Percentiles rank a stretch among this genome's conserved stretches.
phyloP scores from a whole-genome alignment of 371 early-diverging fungal species.

The Entomophthora muscae region DNA sequence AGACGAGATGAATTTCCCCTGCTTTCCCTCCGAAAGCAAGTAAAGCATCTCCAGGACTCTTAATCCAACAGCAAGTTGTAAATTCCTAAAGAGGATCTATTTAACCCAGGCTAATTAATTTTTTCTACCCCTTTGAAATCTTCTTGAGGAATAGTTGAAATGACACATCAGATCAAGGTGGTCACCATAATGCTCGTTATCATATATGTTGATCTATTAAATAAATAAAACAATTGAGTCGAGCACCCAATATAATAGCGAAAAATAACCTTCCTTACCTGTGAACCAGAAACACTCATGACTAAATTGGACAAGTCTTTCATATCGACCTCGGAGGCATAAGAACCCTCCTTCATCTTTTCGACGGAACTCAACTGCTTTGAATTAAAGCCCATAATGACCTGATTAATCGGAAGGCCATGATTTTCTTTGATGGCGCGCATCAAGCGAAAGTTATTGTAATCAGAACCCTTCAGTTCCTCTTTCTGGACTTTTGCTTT shows the following conservation, averaged over 20 bases:
- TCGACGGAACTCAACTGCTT: neutral
- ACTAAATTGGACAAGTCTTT: neutral
- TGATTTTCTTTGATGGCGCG: constrained; percentile 5
- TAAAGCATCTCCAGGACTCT: neutral
- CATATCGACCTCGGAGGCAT: neutral
- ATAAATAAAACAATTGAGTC: neutral
- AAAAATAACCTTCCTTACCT: neutral
- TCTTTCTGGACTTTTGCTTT: too few species aligned
- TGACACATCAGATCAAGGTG: neutral
- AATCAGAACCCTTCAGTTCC: too few species aligned
- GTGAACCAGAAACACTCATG: neutral
- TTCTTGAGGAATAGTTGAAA: neutral
- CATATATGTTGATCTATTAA: neutral
- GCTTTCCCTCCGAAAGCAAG: neutral
- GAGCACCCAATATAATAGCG: too few species aligned
- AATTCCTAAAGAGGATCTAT: neutral
- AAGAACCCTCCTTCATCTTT: neutral
- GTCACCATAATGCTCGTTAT: constrained; percentile 1
- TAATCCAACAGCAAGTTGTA: neutral
- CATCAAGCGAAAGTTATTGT: neutral
- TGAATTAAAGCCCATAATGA: neutral
- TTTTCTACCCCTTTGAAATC: neutral
- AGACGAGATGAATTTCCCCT: neutral
- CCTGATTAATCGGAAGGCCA: neutral
- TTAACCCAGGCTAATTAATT: neutral